Evolutionary conservation across 1,284 basidiomycete genomes (phyloP).

Genomic region (Ustanciosporium gigantosporum): DNA sequence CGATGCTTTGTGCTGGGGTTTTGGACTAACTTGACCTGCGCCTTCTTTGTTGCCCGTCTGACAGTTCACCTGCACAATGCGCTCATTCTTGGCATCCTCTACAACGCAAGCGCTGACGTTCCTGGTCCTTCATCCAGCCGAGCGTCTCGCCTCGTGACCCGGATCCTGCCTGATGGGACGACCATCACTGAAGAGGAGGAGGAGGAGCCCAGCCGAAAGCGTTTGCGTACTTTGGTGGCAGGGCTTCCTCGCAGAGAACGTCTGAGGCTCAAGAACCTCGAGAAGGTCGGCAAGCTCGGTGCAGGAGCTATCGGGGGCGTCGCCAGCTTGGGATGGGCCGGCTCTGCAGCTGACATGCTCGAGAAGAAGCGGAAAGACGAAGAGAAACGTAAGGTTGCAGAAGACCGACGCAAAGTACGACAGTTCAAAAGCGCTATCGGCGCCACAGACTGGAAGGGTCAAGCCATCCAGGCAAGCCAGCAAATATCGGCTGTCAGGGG

Average conservation of each 20-base stretch:
- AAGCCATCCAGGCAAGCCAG: conserved; percentile 37
- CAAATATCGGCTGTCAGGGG: conserved; percentile 41
- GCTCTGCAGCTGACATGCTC: conserved; percentile 58
- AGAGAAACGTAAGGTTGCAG: conserved; percentile 53
- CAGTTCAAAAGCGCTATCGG: conserved; percentile 55
- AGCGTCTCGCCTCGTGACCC: conserved; percentile 23
- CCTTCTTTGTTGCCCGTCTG: neutral
- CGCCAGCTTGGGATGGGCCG: conserved; percentile 52
- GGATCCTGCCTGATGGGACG: conserved; percentile 32
- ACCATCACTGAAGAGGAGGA: conserved; percentile 39
- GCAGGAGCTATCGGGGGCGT: conserved; percentile 20
- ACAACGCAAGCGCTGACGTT: conserved; percentile 59
- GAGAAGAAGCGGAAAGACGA: conserved; percentile 60
- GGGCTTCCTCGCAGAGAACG: conserved; percentile 52
- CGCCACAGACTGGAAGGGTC: conserved; percentile 50
- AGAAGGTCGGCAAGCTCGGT: conserved; percentile 37
- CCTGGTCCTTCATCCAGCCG: conserved; percentile 44
- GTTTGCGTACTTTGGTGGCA: conserved; percentile 52
- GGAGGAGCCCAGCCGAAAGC: conserved; percentile 53
- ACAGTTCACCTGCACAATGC: conserved; percentile 63
- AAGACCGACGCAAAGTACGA: conserved; percentile 53
- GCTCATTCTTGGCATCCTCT: conserved; percentile 62
- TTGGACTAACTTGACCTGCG: neutral
- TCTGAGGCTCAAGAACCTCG: conserved; percentile 50
- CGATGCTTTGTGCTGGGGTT: neutral